Evolutionary conservation across 495 filamentous ascomycete species (phyloP).

Genomic region (Umbilicaria muhlenbergii): DNA sequence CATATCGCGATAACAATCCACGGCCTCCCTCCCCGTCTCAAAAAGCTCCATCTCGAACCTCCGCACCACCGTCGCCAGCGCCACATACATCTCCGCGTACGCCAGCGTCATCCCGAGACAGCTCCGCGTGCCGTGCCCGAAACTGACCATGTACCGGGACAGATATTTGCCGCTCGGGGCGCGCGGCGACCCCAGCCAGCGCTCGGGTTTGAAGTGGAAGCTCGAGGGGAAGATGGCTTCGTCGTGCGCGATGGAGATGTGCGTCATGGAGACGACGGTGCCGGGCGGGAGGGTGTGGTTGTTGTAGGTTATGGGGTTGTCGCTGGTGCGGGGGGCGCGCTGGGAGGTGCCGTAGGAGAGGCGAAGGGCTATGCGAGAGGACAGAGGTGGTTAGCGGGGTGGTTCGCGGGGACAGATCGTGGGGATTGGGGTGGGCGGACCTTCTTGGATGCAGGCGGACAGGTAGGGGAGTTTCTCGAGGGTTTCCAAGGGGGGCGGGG

Average conservation of each 20-base stretch:
- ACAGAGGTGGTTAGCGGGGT: too few relatives aligned
- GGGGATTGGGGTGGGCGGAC: too few relatives aligned
- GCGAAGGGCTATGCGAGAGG: constrained; percentile 23
- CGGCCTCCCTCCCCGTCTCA: too few relatives aligned
- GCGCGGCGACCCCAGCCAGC: background rate
- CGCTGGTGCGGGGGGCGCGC: constrained; percentile 13
- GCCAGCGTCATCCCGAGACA: constrained; percentile 27
- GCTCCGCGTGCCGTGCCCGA: constrained; percentile 16
- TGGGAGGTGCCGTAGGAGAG: constrained; percentile 17
- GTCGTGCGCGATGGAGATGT: constrained; percentile 16
- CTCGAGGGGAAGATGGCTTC: constrained; percentile 21
- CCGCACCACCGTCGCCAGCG: constrained; percentile 24
- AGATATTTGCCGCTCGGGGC: constrained; percentile 8
- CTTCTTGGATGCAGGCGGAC: constrained; percentile 28
- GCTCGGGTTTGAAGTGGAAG: constrained; percentile 18
- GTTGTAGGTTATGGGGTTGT: constrained; percentile 9
- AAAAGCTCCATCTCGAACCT: too few relatives aligned
- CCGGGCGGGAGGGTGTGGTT: constrained; percentile 20
- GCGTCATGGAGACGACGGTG: constrained; percentile 20
- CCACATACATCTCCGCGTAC: constrained; percentile 27
- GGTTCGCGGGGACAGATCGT: too few relatives aligned
- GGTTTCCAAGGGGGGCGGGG: constrained; percentile 12
- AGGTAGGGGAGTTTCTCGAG: constrained; percentile 24
- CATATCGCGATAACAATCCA: too few relatives aligned
- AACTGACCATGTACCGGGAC: constrained; percentile 14